Evolutionary conservation across 805 yeast genomes (phyloP), one percentile per base, ranked within the genome.

Genomic region (Hanseniaspora hatyaiensis): DNA sequence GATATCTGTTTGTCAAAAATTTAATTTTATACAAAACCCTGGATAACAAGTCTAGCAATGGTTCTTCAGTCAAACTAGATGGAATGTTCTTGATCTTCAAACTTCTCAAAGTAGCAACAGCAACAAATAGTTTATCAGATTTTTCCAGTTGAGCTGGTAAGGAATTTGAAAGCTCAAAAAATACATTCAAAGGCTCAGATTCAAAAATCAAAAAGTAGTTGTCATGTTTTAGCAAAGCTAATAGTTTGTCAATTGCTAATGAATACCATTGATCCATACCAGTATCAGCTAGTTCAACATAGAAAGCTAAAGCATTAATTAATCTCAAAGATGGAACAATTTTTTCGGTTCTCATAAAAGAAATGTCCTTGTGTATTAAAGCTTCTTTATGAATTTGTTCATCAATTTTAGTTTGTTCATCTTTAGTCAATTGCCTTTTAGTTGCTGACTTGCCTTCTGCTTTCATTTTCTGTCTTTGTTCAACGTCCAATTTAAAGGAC

Each of bases 401-500:
- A 38, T 72, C 72, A 1, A 83, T 78, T 45, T 74, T 59, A 0
- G 58, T 66, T 52, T 77, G 82, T 51, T 92, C 95, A 57, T 88
- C 96, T 53, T 77, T 80, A 2, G 94, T 72, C 34, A 80, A 66
- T 57, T 82, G 82, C 62, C 72, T 78, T 19, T 56, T 46, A 33
- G 50, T 55, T 11, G 46, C 50, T 18, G 26, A 37, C 12, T 38
- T 31, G 57, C n/a, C 59, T 54, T 52, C 73, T 46, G 70, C 69
- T 1, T 81, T 78, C 31, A 87, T 68, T 57, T 86, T 89, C 52
- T 77, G 77, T 56, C 89, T 76, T 28, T 92, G 73, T 44, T 74
- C 74, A 54, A 80, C 87, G 59, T 92, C 98, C 97, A 97, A 89
- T 60, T 84, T 78, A 51, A 74, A 66, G 2, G 88, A 82, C 56